Evolutionary conservation across 768 basidiomycete genomes (phyloP), one percentile per base, ranked within the genome.

Genomic region (Tricholoma sp.): DNA sequence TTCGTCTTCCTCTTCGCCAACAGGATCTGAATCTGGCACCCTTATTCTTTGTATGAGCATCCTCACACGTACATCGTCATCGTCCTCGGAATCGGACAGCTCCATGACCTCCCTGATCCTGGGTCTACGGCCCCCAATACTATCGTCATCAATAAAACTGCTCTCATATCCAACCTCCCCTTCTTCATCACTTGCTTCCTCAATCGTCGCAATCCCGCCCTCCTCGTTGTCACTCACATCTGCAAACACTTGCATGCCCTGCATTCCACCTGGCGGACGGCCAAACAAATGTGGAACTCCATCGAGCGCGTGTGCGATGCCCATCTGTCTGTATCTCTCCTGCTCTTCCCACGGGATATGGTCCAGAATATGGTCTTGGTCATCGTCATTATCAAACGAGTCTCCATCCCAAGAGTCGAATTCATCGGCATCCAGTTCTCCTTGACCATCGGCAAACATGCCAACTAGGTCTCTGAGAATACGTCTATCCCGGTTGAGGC

Each of bases 111-210:
- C 37, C 34, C 19, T 52, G 16, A 21, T 16, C 19, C 34, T 41
- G 9, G 24, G 51, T 35, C 19, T 6, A 52, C 8, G 11, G 9
- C 18, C 11, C 32, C 3, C 27, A 14, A 24, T 31, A 16, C 43
- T 56, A 31, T 63, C 69, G 16, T 72, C 72, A 22, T 60, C 82
- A 51, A 85, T 83, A 61, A 84, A 84, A 65, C 82, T 82, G 59
- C 75, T 74, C 58, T 80, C 80, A 51, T 82, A 83, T 11, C 66
- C 74, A 16, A 71, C 76, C 0, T 76, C 75, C 2, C 62, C 74
- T 4, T 66, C 66, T 3, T 61, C 69, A 31, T 50, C 57, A 22
- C 58, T 61, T n/a, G 50, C 52, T n/a, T 57, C 67, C 54, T 60
- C 60, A 51, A 49, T 49, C 29, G 35, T 55, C 16, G 50, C 63